Conservation (phyloP, 495 filamentous ascomycete genomes). For the Podospora australis region DNA sequence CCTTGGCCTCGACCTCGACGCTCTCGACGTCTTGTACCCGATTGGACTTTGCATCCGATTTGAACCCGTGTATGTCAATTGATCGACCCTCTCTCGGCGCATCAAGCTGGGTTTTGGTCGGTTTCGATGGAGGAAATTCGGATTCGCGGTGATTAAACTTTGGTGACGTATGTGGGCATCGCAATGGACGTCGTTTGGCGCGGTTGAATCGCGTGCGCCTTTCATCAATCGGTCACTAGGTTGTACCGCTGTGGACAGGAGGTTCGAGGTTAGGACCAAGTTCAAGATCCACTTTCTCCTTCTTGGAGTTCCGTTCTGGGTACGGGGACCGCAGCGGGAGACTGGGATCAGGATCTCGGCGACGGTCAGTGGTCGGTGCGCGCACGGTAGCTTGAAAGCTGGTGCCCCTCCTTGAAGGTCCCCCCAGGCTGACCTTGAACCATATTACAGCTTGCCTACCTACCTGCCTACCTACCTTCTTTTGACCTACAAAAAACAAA, state of each 20-base stretch:
- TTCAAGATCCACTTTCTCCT: neutral
- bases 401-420: no score
- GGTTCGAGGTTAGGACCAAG: neutral
- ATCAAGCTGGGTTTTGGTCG: neutral
- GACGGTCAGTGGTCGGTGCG: neutral
- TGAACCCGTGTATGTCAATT: constrained; percentile 3
- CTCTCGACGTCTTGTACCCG: constrained; percentile 20
- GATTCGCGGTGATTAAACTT: neutral
- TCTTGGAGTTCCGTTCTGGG: no score
- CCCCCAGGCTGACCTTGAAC: no score
- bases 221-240: neutral
- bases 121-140: neutral
- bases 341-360: neutral
- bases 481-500: no score
- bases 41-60: constrained; percentile 19
- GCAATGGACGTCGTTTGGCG: neutral
- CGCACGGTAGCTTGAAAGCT: no score
- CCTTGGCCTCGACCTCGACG: constrained; percentile 24
- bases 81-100: neutral
- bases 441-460: no score
- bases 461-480: no score
- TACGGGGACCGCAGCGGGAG: no score
- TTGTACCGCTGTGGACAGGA: no score
- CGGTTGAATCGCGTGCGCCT: constrained; percentile 4
- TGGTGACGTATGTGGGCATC: neutral